phyloP scores from a whole-genome alignment of 2,329 filamentous ascomycete species.

The Verticillium albo-atrum region DNA sequence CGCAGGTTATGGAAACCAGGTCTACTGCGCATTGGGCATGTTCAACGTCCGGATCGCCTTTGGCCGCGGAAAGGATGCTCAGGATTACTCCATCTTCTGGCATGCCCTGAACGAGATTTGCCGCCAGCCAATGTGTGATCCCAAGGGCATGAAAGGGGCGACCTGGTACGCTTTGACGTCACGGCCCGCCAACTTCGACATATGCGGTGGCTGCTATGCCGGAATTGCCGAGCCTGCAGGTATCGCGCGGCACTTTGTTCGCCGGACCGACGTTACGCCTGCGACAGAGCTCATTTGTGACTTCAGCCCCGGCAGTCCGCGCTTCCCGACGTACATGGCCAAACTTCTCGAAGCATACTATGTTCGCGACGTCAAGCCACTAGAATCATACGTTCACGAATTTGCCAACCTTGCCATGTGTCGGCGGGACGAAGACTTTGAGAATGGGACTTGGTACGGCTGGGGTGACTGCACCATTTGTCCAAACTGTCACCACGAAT shows the following conservation, averaged over 20 bases:
- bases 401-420: conserved; percentile 25
- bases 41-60: conserved; percentile 25
- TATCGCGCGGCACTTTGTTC: conserved; percentile 23
- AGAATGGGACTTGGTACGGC: conserved; percentile 26
- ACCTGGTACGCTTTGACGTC: conserved; percentile 29
- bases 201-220: conserved; percentile 31
- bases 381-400: conserved; percentile 21
- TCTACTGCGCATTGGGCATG: conserved; percentile 22
- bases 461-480: conserved; percentile 30
- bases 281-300: conserved; percentile 22
- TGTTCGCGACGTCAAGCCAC: conserved; percentile 16
- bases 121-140: conserved; percentile 23
- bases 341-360: conserved; percentile 22
- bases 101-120: conserved; percentile 18
- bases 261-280: conserved; percentile 11
- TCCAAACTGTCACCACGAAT: conserved; percentile 29
- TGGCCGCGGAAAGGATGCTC: conserved; percentile 18
- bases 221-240: conserved; percentile 24
- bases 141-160: conserved; percentile 21
- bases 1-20: conserved; percentile 12
- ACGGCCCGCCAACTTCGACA: conserved; percentile 23
- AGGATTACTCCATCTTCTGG: conserved; percentile 30
- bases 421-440: conserved; percentile 16
- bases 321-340: conserved; percentile 16
- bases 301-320: conserved; percentile 25